Conservation (phyloP, 73 alveolate genomes). For the Paramecium tetraurelia region DNA sequence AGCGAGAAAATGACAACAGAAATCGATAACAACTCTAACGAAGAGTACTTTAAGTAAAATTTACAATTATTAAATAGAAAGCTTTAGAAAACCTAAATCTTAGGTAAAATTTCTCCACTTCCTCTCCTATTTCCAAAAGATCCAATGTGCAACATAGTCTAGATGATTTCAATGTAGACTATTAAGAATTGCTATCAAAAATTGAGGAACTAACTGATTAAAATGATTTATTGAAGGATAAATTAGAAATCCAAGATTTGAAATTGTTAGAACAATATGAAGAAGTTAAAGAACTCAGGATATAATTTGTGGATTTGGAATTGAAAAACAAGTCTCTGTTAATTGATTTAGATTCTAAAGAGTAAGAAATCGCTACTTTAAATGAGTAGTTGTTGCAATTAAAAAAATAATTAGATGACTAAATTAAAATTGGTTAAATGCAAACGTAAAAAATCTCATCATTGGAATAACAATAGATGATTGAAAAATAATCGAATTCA, state of each 20-base stretch:
- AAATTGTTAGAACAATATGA: not conserved
- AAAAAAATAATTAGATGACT: not conserved
- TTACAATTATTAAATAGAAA: not conserved
- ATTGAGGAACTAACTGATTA: not conserved
- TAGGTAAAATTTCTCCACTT: not conserved
- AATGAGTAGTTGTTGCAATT: not conserved
- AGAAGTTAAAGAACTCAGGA: not conserved
- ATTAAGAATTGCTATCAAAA: not conserved
- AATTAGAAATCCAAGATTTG: not conserved
- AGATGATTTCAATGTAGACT: not conserved
- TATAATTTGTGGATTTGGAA: not conserved
- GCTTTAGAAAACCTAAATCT: conserved; percentile 17
- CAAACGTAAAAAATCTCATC: not conserved
- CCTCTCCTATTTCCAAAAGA: not conserved
- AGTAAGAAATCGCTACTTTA: not conserved
- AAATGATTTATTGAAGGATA: conserved; percentile 5
- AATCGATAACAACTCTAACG: not conserved
- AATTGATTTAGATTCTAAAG: not conserved
- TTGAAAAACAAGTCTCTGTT: not conserved
- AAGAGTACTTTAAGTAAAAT: not conserved
- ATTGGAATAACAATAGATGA: not conserved
- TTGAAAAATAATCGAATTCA: not conserved
- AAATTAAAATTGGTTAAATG: not conserved
- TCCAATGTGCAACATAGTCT: not conserved
- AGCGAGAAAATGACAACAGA: not conserved